A percentile compares a stretch with the other conserved stretches of the same genome.
Evolutionary conservation across 78 protist genomes (phyloP).

Genomic region (Dictyostelium brefeldianum): DNA sequence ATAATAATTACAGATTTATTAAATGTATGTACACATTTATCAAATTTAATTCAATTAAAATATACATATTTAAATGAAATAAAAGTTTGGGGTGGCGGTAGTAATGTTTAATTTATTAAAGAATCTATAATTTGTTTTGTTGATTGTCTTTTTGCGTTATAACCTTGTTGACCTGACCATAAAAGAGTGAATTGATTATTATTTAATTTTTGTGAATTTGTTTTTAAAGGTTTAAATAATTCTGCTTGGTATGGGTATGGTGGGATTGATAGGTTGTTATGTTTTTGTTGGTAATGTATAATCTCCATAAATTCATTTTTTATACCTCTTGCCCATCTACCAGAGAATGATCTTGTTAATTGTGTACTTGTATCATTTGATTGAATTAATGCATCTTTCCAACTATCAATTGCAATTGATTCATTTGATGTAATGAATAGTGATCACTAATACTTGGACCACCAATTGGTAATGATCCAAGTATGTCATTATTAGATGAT

Average conservation of each 20-base stretch:
- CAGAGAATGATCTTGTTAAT: slow-evolving; percentile 28
- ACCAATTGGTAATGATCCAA: slow-evolving; percentile 46
- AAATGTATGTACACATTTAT: too few species aligned
- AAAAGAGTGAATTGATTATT: slow-evolving; percentile 8
- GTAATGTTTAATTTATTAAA: not conserved
- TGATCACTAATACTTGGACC: slow-evolving; percentile 30
- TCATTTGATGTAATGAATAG: slow-evolving; percentile 6
- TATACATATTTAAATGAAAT: too few species aligned
- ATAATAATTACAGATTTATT: too few species aligned
- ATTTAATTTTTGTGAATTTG: slow-evolving; percentile 9
- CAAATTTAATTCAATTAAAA: too few species aligned
- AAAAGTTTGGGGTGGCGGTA: too few species aligned
- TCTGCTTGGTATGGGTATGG: slow-evolving; percentile 52
- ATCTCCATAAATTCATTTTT: slow-evolving; percentile 44
- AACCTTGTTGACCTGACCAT: slow-evolving; percentile 44
- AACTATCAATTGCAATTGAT: not conserved
- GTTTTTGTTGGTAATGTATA: too few species aligned
- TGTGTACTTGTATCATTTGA: not conserved
- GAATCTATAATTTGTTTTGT: not conserved
- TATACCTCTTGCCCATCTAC: slow-evolving; percentile 58
- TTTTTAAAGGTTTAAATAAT: not conserved
- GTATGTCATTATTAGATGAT: not conserved
- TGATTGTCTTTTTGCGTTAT: not conserved
- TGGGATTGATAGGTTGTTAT: not conserved
- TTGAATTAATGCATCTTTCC: not conserved